A percentile compares a stretch with the other conserved stretches of the same genome.
phyloP scores from a whole-genome alignment of 306 rosid species.

The Lagenaria siceraria region DNA sequence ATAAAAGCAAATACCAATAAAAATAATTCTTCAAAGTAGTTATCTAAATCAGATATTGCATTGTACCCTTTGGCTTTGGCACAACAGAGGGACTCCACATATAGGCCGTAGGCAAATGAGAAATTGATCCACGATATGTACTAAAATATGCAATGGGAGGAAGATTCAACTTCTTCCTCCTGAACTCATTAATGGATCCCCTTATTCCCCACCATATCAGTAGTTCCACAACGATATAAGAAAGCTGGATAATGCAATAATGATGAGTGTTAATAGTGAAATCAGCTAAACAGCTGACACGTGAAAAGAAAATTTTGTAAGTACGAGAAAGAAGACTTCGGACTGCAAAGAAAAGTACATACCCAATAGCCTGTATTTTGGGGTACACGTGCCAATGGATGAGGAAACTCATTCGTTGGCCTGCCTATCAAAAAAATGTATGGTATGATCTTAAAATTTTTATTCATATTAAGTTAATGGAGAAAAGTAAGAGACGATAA shows the following conservation, averaged over 20 bases:
- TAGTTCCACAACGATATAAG: constrained; percentile 82
- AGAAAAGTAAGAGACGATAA: constrained; percentile 5
- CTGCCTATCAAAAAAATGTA: constrained; percentile 42
- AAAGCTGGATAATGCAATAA: constrained; percentile 47
- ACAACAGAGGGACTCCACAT: constrained; percentile 98
- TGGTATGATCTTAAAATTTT: constrained; percentile 6
- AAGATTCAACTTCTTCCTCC: constrained; percentile 75
- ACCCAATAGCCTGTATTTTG: constrained; percentile 96
- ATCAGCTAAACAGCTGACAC: constrained; percentile 11
- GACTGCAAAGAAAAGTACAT: constrained; percentile 16
- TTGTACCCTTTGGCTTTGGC: constrained; percentile 81
- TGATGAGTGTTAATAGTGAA: constrained; percentile 16
- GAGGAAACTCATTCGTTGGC: constrained; percentile 86
- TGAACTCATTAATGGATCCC: constrained; percentile 74
- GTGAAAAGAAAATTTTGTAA: constrained; percentile 15
- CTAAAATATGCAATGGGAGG: constrained; percentile 94
- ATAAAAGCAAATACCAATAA: not conserved
- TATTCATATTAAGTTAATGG: not conserved
- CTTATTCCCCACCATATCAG: constrained; percentile 95
- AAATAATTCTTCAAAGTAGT: not conserved
- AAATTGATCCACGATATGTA: constrained; percentile 79
- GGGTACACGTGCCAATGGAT: constrained; percentile 91
- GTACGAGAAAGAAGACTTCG: not conserved
- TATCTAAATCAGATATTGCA: not conserved
- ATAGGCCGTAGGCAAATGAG: constrained; percentile 94